A percentile compares a stretch with the other conserved stretches of the same genome.
phyloP scores from a whole-genome alignment of 176 grass and related monocot species.

The Poa annua region DNA sequence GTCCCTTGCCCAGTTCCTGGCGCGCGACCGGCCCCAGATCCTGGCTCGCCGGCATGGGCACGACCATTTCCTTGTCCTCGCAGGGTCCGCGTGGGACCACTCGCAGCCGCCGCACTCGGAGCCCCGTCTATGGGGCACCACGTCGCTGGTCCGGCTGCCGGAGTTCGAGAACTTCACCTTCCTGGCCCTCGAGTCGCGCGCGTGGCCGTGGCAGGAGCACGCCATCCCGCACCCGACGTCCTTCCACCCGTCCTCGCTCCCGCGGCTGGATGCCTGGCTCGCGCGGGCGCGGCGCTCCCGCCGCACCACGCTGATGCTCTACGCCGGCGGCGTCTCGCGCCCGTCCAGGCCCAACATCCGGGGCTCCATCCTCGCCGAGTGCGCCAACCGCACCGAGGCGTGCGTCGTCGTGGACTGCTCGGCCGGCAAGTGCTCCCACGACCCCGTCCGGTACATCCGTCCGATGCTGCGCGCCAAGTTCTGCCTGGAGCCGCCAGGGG shows the following conservation, averaged over 20 bases:
- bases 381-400: constrained; percentile 49
- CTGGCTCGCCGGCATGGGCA: constrained; percentile 58
- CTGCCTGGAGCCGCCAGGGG: constrained; percentile 71
- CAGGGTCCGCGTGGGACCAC: constrained; percentile 78
- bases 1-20: constrained; percentile 53
- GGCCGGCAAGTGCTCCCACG: constrained; percentile 48
- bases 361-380: constrained; percentile 59
- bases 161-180: constrained; percentile 75
- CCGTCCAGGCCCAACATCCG: constrained; percentile 61
- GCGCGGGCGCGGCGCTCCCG: constrained; percentile 40
- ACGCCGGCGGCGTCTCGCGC: constrained; percentile 46
- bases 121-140: constrained; percentile 57
- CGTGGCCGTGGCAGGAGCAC: constrained; percentile 91
- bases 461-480: constrained; percentile 63
- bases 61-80: constrained; percentile 76
- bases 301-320: constrained; percentile 71
- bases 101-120: constrained; percentile 45
- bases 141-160: constrained; percentile 64
- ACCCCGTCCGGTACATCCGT: constrained; percentile 53
- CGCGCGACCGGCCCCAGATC: constrained; percentile 38
- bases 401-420: constrained; percentile 75
- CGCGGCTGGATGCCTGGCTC: constrained; percentile 56
- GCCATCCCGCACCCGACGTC: constrained; percentile 73
- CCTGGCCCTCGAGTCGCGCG: constrained; percentile 61
- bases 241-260: constrained; percentile 66